Base-by-base conservation (phyloP, 1,284 basidiomycete genomes). In the Phylloporus sp. region DNA sequence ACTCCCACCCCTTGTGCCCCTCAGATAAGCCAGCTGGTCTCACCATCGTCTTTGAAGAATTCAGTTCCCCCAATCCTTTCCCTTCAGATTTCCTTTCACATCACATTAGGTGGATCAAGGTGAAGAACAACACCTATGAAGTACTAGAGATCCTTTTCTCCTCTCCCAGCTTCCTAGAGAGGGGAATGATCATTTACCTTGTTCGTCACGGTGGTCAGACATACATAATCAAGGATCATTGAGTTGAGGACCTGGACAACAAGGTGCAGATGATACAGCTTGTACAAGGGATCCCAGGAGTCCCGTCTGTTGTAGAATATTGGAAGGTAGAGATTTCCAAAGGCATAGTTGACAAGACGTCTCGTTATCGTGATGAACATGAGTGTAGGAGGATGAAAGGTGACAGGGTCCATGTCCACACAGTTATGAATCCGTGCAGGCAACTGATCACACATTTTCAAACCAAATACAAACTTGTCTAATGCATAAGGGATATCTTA, bases 141-240 rank as follows among this genome's bases (percentile, higher is more conserved):
- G n/a, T 41, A n/a, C 23, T 59, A 12, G 57, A 59, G 11, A 37
- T 59, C 6, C n/a, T n/a, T 59, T n/a, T n/a, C n/a, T n/a, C n/a
- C n/a, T n/a, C n/a, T n/a, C n/a, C n/a, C n/a, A n/a, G n/a, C n/a
- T 19, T 59, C 37, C n/a, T 59, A n/a, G 57, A 39, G 5, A 59
- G 57, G 17, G 57, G 57, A n/a, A 59, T 39, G 12, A 27, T 59
- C 23, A 25, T 41, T 27, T 59, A 59, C 37, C 25, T 59, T 25
- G 57, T 25, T 39, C 39, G 12, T 37, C n/a, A n/a, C n/a, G n/a
- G n/a, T n/a, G n/a, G 37, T 41, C 14, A 41, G 19, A 59, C 23
- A 25, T 59, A 59, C 23, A 27, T 59, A 15, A 59, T 59, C 57
- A 59, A 59, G 37, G 57, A 59, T 41, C 57, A 59, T 25, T 59